A percentile compares a stretch with the other conserved stretches of the same genome.
These are phyloP conservation scores for Phytophthora europaea DNA, from an alignment of 352 stramenopile species.

Conservation along the genomic window DNA sequence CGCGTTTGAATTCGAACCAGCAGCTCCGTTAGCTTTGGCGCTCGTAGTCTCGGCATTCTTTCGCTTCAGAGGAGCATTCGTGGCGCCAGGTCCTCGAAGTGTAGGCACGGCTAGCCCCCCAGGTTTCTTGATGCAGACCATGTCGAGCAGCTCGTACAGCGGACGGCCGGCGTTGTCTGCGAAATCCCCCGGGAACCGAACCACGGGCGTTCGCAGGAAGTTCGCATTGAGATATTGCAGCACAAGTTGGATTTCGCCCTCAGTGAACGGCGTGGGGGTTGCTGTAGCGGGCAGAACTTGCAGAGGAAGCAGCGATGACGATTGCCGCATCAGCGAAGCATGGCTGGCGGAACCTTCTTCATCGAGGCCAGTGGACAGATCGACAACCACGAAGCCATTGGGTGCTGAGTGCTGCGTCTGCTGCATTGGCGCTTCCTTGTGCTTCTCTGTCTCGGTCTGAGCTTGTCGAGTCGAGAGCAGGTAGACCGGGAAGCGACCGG, in stretches of 20 bases:
- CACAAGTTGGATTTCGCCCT: slow-evolving; percentile 69
- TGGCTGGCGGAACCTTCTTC: slow-evolving; percentile 6
- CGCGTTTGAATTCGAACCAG: neutral
- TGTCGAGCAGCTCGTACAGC: slow-evolving; percentile 92
- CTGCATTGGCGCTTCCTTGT: slow-evolving; percentile 23
- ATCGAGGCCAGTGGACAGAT: slow-evolving; percentile 40
- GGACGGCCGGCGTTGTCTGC: slow-evolving; percentile 79
- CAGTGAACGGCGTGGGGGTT: slow-evolving; percentile 29
- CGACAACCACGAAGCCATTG: slow-evolving; percentile 61
- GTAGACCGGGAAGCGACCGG: slow-evolving; percentile 69
- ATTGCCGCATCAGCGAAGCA: neutral
- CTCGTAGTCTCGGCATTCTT: slow-evolving; percentile 19
- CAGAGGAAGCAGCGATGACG: neutral
- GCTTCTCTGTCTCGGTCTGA: slow-evolving; percentile 51
- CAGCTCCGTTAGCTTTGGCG: slow-evolving; percentile 8
- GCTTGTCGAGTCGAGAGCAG: slow-evolving; percentile 57
- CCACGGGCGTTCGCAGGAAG: slow-evolving; percentile 74
- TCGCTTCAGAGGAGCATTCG: slow-evolving; percentile 17
- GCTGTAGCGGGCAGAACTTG: neutral
- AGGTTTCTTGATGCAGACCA: slow-evolving; percentile 90
- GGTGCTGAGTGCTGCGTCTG: slow-evolving; percentile 18
- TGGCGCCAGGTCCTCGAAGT: slow-evolving; percentile 28
- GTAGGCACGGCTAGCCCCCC: slow-evolving; percentile 36
- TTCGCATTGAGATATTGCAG: slow-evolving; percentile 91
- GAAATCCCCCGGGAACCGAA: slow-evolving; percentile 84